Percentiles rank a stretch among this genome's conserved stretches.
phyloP scores from a whole-genome alignment of 2,329 filamentous ascomycete genomes.

The Fusarium dlaminii region DNA sequence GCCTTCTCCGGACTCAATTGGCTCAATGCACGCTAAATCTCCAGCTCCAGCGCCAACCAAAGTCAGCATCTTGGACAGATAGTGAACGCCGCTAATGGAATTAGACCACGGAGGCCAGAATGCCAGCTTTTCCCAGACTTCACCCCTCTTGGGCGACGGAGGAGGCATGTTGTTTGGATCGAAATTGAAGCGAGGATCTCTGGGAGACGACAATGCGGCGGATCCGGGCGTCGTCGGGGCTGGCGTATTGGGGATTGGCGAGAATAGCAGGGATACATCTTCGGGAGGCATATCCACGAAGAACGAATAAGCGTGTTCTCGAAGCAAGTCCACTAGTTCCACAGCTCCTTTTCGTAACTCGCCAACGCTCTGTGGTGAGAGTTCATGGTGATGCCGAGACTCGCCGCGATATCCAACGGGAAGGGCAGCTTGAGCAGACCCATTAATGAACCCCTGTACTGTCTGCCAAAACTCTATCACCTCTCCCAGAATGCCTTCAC shows the following conservation, averaged over 20 bases:
- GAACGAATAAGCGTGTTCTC: conserved; percentile 81
- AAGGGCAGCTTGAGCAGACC: conserved; percentile 80
- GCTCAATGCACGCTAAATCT: conserved; percentile 81
- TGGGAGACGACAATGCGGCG: conserved; percentile 61
- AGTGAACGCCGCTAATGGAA: conserved; percentile 90
- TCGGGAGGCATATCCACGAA: conserved; percentile 90
- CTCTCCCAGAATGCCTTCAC: conserved; percentile 85
- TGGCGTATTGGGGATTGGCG: conserved; percentile 74
- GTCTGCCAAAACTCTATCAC: conserved; percentile 95
- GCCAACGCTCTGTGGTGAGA: conserved; percentile 74
- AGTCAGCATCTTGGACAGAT: conserved; percentile 82
- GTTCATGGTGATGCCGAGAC: conserved; percentile 81
- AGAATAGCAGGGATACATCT: conserved; percentile 88
- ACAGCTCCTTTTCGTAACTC: conserved; percentile 81
- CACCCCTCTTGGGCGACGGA: conserved; percentile 79
- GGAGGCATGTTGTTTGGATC: conserved; percentile 81
- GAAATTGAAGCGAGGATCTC: conserved; percentile 81
- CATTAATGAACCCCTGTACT: conserved; percentile 88
- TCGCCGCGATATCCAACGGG: conserved; percentile 84
- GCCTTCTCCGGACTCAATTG: conserved; percentile 66
- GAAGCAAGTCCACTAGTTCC: conserved; percentile 84
- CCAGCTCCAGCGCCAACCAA: conserved; percentile 87
- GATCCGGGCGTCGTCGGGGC: conserved; percentile 45
- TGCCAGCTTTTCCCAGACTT: conserved; percentile 91
- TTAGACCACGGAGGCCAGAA: conserved; percentile 97